Evolutionary conservation across 2,329 filamentous ascomycete genomes (phyloP).

Genomic region (Fusarium napiforme): DNA sequence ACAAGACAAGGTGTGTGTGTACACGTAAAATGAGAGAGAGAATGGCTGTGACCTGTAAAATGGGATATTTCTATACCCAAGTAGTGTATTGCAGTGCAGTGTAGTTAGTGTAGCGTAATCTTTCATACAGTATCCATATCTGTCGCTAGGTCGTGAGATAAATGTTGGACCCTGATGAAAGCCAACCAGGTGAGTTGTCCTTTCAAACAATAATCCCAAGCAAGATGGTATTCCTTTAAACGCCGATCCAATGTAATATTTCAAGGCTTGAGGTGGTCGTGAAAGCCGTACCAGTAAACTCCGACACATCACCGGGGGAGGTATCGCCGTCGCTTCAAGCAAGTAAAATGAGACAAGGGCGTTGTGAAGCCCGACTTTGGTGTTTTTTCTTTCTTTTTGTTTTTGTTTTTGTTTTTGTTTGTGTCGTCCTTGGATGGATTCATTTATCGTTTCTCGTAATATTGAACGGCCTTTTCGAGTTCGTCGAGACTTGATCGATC

Average conservation of each 20-base stretch:
- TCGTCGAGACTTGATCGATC: constrained; percentile 60
- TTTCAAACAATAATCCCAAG: constrained; percentile 16
- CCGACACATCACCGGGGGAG: constrained; percentile 11
- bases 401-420: neutral
- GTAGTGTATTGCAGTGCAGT: neutral
- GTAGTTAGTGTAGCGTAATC: neutral
- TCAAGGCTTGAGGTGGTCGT: constrained; percentile 20
- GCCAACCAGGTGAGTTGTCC: constrained; percentile 1
- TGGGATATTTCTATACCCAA: constrained; percentile 7
- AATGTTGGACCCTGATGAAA: neutral
- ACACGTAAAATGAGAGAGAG: constrained; percentile 5
- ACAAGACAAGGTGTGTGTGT: too few relatives aligned
- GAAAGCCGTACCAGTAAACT: constrained; percentile 27
- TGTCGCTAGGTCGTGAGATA: constrained; percentile 5
- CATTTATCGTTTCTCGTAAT: constrained; percentile 55
- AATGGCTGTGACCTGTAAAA: constrained; percentile 14
- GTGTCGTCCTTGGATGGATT: neutral
- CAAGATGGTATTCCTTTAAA: constrained; percentile 37
- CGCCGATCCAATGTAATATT: constrained; percentile 37
- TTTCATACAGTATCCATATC: constrained; percentile 1
- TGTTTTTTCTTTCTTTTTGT: neutral
- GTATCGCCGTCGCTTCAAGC: constrained; percentile 24
- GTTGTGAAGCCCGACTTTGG: neutral
- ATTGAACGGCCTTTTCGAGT: constrained; percentile 59
- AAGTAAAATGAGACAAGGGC: constrained; percentile 3